These are phyloP conservation scores for Aureobasidium pullulans DNA, from an alignment of 2,329 filamentous ascomycete species.

Conservation along the genomic window DNA sequence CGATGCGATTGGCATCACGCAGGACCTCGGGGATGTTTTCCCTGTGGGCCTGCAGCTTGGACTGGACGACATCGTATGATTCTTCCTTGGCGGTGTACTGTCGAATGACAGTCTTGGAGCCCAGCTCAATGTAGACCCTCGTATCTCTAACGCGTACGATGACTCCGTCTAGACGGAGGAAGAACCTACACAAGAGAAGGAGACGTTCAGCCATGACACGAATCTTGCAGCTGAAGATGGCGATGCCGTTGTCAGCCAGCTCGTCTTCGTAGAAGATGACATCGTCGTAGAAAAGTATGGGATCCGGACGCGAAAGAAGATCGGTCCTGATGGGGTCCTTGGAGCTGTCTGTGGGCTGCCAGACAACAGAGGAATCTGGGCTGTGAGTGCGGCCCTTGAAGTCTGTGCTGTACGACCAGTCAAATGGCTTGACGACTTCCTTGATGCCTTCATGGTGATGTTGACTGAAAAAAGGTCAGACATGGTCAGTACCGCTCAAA, in stretches of 20 bases:
- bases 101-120: slow-evolving; percentile 66
- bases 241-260: slow-evolving; percentile 94
- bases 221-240: slow-evolving; percentile 81
- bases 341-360: slow-evolving; percentile 26
- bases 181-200: slow-evolving; percentile 76
- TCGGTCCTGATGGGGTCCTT: slow-evolving; percentile 69
- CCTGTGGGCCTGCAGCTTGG: slow-evolving; percentile 46
- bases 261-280: slow-evolving; percentile 96
- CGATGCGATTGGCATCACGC: slow-evolving; percentile 71
- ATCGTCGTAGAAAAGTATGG: slow-evolving; percentile 94
- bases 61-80: slow-evolving; percentile 66
- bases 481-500: background rate
- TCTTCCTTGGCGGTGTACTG: slow-evolving; percentile 90
- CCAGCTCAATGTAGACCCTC: slow-evolving; percentile 85
- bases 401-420: slow-evolving; percentile 93
- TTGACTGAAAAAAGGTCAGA: slow-evolving; percentile 44
- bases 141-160: slow-evolving; percentile 83
- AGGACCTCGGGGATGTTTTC: slow-evolving; percentile 71
- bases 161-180: slow-evolving; percentile 89
- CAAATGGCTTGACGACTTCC: slow-evolving; percentile 90
- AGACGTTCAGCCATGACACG: slow-evolving; percentile 86
- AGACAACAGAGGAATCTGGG: slow-evolving; percentile 16
- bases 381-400: slow-evolving; percentile 63
- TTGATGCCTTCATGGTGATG: slow-evolving; percentile 79
- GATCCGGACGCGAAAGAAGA: slow-evolving; percentile 79